Evolutionary conservation across 768 basidiomycete species (phyloP), one percentile per base, ranked within the genome.

Genomic region (Tulasnella calospora): DNA sequence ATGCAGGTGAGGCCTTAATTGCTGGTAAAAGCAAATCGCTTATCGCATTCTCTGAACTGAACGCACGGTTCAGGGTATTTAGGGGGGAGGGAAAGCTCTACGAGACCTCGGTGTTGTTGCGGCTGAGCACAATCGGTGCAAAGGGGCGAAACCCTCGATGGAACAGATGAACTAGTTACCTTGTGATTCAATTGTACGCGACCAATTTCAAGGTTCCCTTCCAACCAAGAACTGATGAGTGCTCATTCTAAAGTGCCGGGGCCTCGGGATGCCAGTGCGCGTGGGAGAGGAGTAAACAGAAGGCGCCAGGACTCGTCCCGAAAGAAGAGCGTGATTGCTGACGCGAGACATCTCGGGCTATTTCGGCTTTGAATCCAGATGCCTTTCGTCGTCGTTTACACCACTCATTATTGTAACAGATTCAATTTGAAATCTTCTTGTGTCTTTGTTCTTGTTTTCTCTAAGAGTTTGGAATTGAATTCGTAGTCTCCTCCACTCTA

Each of bases 101-200:
- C 23, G 27, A 67, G 61, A 67, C 30, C 61, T 33, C 61, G 61
- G 61, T 30, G 33, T 33, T 30, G 33, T 67, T 30, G 61, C 61
- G 61, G 61, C 61, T 67, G 61, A 67, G 61, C 23, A 67, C 61
- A 67, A 67, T 30, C 30, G 61, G 61, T 67, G 61, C 61, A 67
- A 67, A 35, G 61, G 27, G 61, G 30, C 61, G 27, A 67, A 35
- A 30, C 3, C 61, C 13, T 67, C 61, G n/a, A 67, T 67, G 61
- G 61, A 35, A 67, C 57, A 10, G 15, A 23, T 9, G 27, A 57
- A 23, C n/a, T 30, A 17, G 55, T 57, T 30, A 17, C 51, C 51
- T 13, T 19, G 15, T 51, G 51, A n/a, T 6, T 5, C 55, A 57
- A 23, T 57, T 57, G 55, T 23, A 57, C 55, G n/a, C 55, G 55